These are phyloP conservation scores for Ogataea nakhonphanomensis DNA, from an alignment of 805 yeast genomes.

Conservation along the genomic window DNA sequence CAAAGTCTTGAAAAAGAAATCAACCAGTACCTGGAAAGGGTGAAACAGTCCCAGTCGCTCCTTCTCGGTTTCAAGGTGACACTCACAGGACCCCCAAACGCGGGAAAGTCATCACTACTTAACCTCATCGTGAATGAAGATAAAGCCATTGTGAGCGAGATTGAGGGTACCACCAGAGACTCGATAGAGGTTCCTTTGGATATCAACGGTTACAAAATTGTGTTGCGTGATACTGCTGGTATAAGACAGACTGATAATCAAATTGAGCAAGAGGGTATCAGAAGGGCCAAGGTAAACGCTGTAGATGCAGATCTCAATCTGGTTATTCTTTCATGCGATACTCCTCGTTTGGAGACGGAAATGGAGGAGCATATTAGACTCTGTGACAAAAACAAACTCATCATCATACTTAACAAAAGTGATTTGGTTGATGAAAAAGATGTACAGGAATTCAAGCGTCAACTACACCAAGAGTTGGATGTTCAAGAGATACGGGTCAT, in stretches of 20 bases:
- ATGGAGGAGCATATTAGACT: conserved; percentile 37
- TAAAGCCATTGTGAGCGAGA: conserved; percentile 84
- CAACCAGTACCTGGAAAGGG: conserved; percentile 39
- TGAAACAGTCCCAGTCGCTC: conserved; percentile 58
- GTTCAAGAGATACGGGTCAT: conserved; percentile 36
- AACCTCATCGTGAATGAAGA: conserved; percentile 75
- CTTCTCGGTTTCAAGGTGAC: conserved; percentile 70
- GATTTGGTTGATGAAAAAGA: conserved; percentile 40
- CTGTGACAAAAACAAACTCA: conserved; percentile 19
- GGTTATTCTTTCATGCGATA: conserved; percentile 54
- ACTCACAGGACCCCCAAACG: conserved; percentile 89
- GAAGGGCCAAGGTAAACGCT: conserved; percentile 64
- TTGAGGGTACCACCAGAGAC: conserved; percentile 95
- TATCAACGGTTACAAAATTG: conserved; percentile 77
- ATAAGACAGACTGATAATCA: conserved; percentile 47
- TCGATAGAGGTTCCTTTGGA: conserved; percentile 77
- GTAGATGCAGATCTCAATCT: conserved; percentile 62
- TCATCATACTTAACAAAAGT: conserved; percentile 55
- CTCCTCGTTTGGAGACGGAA: conserved; percentile 32
- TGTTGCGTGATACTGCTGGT: conserved; percentile 93
- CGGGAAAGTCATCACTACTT: conserved; percentile 87
- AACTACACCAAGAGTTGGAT: conserved; percentile 26
- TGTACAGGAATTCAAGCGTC: conserved; percentile 17
- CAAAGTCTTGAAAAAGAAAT: conserved; percentile 43
- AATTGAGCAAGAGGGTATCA: conserved; percentile 70